phyloP scores from a whole-genome alignment of 2,329 filamentous ascomycete species.

The Trichothecium sympodiale region DNA sequence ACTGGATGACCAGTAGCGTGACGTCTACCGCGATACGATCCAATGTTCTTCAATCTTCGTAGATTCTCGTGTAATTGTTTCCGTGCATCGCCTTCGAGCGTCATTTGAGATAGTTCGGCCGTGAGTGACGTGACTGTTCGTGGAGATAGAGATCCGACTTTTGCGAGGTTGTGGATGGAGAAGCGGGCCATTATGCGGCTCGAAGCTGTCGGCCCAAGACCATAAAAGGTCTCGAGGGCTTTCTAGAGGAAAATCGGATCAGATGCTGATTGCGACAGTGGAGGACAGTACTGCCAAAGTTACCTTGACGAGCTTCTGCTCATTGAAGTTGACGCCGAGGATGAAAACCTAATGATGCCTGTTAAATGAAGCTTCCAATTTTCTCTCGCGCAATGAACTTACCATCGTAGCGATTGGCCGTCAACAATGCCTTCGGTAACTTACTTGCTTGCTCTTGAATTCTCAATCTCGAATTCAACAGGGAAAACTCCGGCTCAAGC shows the following conservation, averaged over 20 bases:
- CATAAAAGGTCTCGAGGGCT: conserved; percentile 77
- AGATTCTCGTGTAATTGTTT: conserved; percentile 78
- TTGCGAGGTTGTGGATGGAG: conserved; percentile 75
- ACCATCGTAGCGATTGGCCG: conserved; percentile 9
- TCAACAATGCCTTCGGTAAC: no score
- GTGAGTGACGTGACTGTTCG: conserved; percentile 74
- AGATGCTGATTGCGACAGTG: not conserved
- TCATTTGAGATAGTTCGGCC: conserved; percentile 80
- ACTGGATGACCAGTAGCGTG: conserved; percentile 92
- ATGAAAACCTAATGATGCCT: conserved; percentile 66
- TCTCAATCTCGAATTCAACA: no score
- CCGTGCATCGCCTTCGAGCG: conserved; percentile 80
- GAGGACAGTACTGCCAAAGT: conserved; percentile 10
- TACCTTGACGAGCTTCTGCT: conserved; percentile 75
- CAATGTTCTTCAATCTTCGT: conserved; percentile 76
- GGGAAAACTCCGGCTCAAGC: no score
- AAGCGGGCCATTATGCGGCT: conserved; percentile 75
- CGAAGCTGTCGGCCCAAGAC: conserved; percentile 61
- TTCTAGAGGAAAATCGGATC: conserved; percentile 31
- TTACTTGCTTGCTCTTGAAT: no score
- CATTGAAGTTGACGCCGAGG: conserved; percentile 75
- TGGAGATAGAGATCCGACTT: conserved; percentile 61
- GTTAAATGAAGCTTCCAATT: not conserved
- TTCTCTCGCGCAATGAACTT: conserved; percentile 1
- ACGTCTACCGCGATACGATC: conserved; percentile 74